Evolutionary conservation across 2,329 filamentous ascomycete genomes (phyloP), one percentile per base, ranked within the genome.

Genomic region (Sporothrix dimorphospora): DNA sequence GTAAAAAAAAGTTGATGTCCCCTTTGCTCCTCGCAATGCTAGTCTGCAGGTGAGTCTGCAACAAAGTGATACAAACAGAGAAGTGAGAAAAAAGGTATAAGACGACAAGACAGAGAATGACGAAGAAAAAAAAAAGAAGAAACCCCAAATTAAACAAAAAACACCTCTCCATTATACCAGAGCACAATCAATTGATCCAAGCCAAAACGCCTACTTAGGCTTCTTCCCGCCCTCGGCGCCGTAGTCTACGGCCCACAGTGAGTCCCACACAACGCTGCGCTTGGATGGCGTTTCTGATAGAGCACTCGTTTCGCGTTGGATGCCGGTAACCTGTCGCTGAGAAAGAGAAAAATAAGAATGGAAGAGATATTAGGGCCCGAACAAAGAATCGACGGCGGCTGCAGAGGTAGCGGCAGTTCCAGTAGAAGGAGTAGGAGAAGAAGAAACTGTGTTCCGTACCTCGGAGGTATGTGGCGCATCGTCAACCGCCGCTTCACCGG

Each of bases 161-260:
- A 27, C 34, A 55, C 3, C 16, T 27, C 9, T 19, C 30, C 55
- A 5, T 27, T 16, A 7, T 11, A 21, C 7, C 40, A 45, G 7
- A 47, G 30, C 30, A 34, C 30, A 34, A 34, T 34, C 30, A 34
- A 34, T 6, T 34, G 6, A 34, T 34, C 30, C 30, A 42, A 42
- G 42, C 34, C 27, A 42, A 61, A 14, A 61, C 38, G 21, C n/a
- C 11, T 45, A 24, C 21, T 19, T 42, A 12, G 45, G 19, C 69
- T 71, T 53, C 70, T 67, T 74, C 2, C 72, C 79, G 73, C 83
- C 85, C 75, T 87, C 87, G 67, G 59, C 38, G 27, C 87, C 85
- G 61, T 89, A 83, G 76, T 90, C 88, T 34, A 90, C 77, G 74
- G 83, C 88, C 88, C 89, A 90, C 19, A 91, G 79, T 14, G 86